phyloP scores from a whole-genome alignment of 192 early-diverging fungal species.

The Coemansia sp. region DNA sequence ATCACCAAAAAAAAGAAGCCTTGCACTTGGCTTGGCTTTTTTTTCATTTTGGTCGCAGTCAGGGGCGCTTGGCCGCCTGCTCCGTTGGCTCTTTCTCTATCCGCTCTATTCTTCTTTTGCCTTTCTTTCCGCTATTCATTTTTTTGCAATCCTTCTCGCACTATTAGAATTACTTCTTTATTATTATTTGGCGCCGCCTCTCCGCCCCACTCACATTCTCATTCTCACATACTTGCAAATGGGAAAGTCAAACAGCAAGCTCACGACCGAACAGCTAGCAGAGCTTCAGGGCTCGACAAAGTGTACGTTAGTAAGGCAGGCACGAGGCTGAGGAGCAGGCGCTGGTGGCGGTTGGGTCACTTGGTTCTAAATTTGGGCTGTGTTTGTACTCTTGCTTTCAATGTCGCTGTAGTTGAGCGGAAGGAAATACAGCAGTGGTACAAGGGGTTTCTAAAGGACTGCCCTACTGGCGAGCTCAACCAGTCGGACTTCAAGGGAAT shows the following conservation, averaged over 20 bases:
- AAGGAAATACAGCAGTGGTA: slow-evolving; percentile 97
- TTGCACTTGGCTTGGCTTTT: background rate
- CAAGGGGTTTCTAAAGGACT: slow-evolving; percentile 93
- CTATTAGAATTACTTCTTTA: background rate
- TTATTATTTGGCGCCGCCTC: background rate
- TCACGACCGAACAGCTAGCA: slow-evolving; percentile 70
- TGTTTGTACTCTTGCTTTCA: background rate
- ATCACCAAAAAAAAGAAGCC: too few relatives aligned
- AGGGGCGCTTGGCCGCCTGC: background rate
- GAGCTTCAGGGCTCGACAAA: slow-evolving; percentile 79
- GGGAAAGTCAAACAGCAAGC: slow-evolving; percentile 86
- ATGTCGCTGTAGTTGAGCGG: slow-evolving; percentile 65
- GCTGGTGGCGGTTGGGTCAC: background rate
- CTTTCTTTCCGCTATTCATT: background rate
- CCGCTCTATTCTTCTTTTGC: background rate
- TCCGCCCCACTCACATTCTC: background rate
- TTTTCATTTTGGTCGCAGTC: background rate
- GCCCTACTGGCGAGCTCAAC: slow-evolving; percentile 81
- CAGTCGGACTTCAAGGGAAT: slow-evolving; percentile 85
- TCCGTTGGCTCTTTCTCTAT: background rate
- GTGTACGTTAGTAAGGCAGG: slow-evolving; percentile 60
- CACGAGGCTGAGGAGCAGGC: background rate
- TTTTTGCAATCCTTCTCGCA: background rate
- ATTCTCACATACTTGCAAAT: slow-evolving; percentile 38
- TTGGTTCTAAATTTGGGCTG: background rate